Conservation (phyloP, 2,329 filamentous ascomycete species). For the Blumeriella jaapii region DNA sequence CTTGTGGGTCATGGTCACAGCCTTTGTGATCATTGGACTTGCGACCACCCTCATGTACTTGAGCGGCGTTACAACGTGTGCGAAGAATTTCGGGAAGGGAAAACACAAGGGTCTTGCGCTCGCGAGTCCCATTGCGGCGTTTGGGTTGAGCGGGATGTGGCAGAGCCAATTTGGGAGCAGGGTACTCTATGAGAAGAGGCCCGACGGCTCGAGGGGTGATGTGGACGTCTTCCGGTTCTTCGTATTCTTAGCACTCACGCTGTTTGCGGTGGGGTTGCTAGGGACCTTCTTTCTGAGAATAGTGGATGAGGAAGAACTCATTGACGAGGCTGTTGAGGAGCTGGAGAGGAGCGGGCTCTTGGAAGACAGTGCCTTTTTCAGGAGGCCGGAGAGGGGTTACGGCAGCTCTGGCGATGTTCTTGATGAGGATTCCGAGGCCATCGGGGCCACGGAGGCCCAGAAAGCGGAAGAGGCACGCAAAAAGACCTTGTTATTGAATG, state of each 20-base stretch:
- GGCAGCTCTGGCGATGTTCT: slow-evolving; percentile 40
- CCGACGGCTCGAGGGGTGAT: slow-evolving; percentile 51
- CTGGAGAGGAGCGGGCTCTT: slow-evolving; percentile 81
- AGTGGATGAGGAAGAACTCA: slow-evolving; percentile 75
- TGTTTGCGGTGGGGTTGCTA: slow-evolving; percentile 58
- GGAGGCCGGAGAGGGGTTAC: slow-evolving; percentile 45
- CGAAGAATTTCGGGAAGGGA: slow-evolving; percentile 93
- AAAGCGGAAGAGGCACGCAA: slow-evolving; percentile 45
- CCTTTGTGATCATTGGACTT: slow-evolving; percentile 72
- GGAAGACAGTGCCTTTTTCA: slow-evolving; percentile 63
- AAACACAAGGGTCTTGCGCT: slow-evolving; percentile 81
- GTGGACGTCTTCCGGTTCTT: slow-evolving; percentile 79
- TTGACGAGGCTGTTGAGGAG: slow-evolving; percentile 82
- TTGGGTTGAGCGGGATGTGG: slow-evolving; percentile 93
- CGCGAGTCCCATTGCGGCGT: slow-evolving; percentile 81
- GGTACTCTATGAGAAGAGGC: slow-evolving; percentile 57
- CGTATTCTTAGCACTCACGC: slow-evolving; percentile 64
- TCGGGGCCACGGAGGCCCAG: slow-evolving; percentile 27
- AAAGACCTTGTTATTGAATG: slow-evolving; percentile 85
- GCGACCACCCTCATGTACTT: slow-evolving; percentile 87
- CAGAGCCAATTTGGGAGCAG: slow-evolving; percentile 77
- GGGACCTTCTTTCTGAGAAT: slow-evolving; percentile 66
- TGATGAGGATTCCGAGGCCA: slow-evolving; percentile 35
- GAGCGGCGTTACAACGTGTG: slow-evolving; percentile 82
- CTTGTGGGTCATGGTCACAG: slow-evolving; percentile 71